Evolutionary conservation across 257 asterid genomes (phyloP).

Genomic region (Solanum piurae): DNA sequence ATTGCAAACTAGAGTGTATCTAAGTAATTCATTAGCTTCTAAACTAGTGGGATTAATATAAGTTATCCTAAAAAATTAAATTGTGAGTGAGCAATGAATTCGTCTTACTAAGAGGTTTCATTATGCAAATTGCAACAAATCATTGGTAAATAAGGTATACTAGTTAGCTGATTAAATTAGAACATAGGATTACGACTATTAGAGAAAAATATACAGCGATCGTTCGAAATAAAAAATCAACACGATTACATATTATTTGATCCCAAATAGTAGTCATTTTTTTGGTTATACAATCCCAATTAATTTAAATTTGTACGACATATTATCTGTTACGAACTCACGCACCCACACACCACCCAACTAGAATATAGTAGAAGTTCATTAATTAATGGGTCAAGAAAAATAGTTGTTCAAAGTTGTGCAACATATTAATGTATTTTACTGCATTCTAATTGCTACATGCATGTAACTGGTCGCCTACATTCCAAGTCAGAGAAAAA

Average conservation of each 20-base stretch:
- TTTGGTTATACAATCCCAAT: not conserved
- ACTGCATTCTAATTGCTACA: not conserved
- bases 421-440: not conserved
- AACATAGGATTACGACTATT: not conserved
- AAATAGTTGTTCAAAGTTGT: not conserved
- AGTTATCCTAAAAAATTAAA: too few relatives aligned
- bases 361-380: not conserved
- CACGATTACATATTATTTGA: not conserved
- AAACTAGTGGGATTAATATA: too few relatives aligned
- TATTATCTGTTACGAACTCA: not conserved
- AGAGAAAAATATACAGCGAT: not conserved
- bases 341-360: not conserved
- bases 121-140: not conserved
- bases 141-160: not conserved
- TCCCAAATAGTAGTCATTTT: not conserved
- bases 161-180: not conserved
- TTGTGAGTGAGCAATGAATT: not conserved
- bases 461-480: not conserved
- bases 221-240: not conserved
- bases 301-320: not conserved
- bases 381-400: not conserved
- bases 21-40: too few relatives aligned
- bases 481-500: not conserved
- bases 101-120: not conserved
- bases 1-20: too few relatives aligned